Base-by-base conservation (phyloP, 441 rosid species). In the Melastoma candidum region DNA sequence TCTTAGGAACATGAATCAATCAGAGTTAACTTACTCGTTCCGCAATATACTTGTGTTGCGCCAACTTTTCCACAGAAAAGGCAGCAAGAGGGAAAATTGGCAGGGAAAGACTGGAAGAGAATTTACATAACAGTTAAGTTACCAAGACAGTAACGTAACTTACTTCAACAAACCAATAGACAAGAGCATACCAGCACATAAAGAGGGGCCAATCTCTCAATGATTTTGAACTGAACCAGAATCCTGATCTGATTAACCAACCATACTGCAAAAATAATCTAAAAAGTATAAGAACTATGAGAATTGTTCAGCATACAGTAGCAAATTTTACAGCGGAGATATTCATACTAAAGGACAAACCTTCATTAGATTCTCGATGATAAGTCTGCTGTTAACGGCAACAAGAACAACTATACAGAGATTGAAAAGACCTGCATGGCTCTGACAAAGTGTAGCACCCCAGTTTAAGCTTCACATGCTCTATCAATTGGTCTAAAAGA, bases 361-460 rank as follows among this genome's bases (percentile, higher is more conserved):
- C 97, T 84, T 94, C 97, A 89, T 89, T 49, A 94, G 47, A 61
- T 90, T 94, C 66, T 90, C 97, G 48, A 94, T 87, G 71, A 90
- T 90, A 58, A 94, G 97, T 73, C 99, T 71, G 79, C 97, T 77
- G 79, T 94, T 94, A 12, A 94, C 96, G 4, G 99, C 99, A 56
- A 94, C 70, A 59, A 90, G 96, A 65, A 94, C 96, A 46, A 94
- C 99, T 72, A 90, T 74, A 64, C 99, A 90, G 13, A 94, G 87
- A 71, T 94, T 94, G 73, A 90, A 94, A 53, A 94, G 89, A 56
- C 97, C 99, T n/a, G 97, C 99, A 74, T 94, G 99, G 63, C 97
- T 94, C 99, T 94, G 83, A 67, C 62, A 58, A 8, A 56, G 29
- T 44, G 56, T 11, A 48, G 14, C 7, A 10, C n/a, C 14, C 58